Conservation (phyloP, 2,329 filamentous ascomycete species). For the Ophiostoma novo-ulmi region DNA sequence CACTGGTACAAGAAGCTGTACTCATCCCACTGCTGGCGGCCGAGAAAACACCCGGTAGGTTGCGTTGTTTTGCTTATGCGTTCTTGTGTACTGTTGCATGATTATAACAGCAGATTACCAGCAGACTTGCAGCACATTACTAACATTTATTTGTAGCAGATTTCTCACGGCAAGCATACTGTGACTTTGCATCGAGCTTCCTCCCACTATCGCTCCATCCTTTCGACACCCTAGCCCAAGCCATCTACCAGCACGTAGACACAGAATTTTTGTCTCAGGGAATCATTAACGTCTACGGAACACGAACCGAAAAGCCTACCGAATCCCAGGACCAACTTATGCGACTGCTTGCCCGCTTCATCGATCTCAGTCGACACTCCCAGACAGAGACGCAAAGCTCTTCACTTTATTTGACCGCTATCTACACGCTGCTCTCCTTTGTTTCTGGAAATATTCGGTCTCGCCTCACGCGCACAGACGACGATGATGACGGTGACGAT, state of each 20-base stretch:
- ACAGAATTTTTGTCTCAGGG: constrained; percentile 40
- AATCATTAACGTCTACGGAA: constrained; percentile 38
- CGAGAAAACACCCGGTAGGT: not conserved
- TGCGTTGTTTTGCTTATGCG: not conserved
- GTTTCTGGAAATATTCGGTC: constrained; percentile 49
- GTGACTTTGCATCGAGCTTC: constrained; percentile 39
- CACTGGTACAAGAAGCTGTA: constrained; percentile 25
- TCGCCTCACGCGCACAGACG: constrained; percentile 29
- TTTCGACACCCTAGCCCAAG: constrained; percentile 39
- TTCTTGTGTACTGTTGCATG: not conserved
- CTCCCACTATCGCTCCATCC: constrained; percentile 37
- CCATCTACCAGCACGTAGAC: constrained; percentile 38
- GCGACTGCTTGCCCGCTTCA: constrained; percentile 63
- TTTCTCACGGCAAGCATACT: constrained; percentile 31
- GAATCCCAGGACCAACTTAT: constrained; percentile 44
- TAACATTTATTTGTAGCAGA: not conserved
- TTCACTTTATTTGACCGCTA: constrained; percentile 44
- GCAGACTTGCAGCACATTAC: not conserved
- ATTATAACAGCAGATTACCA: too few species aligned
- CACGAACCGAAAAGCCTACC: constrained; percentile 28
- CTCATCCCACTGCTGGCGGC: constrained; percentile 25
- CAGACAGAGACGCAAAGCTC: constrained; percentile 34
- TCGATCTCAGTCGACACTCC: constrained; percentile 48
- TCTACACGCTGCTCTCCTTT: constrained; percentile 51
- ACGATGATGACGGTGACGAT: not conserved